Evolutionary conservation across 352 stramenopile genomes (phyloP), one percentile per base, ranked within the genome.

Genomic region (Globisporangium mamillatum): DNA sequence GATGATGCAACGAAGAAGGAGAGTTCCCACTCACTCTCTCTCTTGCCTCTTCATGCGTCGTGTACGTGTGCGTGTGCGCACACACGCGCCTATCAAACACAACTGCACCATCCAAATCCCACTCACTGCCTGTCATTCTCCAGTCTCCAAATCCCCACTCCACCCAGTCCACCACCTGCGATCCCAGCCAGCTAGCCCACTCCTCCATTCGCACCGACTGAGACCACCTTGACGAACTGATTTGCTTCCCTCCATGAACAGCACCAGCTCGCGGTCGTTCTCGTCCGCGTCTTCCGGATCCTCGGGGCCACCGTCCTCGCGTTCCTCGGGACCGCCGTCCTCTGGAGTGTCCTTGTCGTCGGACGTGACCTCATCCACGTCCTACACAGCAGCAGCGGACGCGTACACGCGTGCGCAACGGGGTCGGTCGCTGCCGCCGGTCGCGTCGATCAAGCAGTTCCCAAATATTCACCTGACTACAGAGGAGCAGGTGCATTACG

Each of bases 401-500:
- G 29, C 71, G 48, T 53, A 69, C 71, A 27, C 75, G 72, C 32
- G 41, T 29, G 50, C 56, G 27, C 53, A 61, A 36, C 53, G 27
- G 22, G 22, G 29, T 1, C 52, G 36, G 7, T 22, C 50, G 9
- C 34, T 67, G 32, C 62, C 62, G 22, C 24, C 62, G 0, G 50
- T 41, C 9, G 14, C 62, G 1, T 32, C 54, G 2, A 64, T 64
- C 54, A 65, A 66, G n/a, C 24, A 50, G 22, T 57, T 65, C 16
- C 46, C 60, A 12, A 24, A 24, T 25, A 65, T 65, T 25, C 2
- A 16, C 24, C 68, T 80, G 32, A 70, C 66, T 6, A 20, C 44
- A 22, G 66, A 75, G 29, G 74, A 80, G 52, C 74, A 78, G 32
- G 71, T 63, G 22, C 68, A 71, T 24, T 80, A 80, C 53, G 67